Evolutionary conservation across 2,329 filamentous ascomycete species (phyloP).

Genomic region (Aureobasidium vineae): DNA sequence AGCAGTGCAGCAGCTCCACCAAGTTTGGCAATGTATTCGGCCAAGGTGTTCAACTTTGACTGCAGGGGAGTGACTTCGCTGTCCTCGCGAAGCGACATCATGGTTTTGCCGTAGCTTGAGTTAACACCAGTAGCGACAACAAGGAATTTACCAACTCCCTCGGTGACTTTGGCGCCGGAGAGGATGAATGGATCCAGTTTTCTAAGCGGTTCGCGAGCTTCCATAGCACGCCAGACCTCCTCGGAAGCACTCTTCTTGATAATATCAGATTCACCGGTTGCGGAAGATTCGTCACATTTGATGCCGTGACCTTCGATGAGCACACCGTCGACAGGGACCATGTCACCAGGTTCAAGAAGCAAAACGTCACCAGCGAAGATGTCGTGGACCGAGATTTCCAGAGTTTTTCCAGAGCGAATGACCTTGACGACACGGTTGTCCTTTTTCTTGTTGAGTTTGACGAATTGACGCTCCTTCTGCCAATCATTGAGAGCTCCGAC

Average conservation of each 20-base stretch:
- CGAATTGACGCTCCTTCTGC: slow-evolving; percentile 78
- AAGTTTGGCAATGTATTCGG: slow-evolving; percentile 76
- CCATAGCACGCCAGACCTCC: slow-evolving; percentile 64
- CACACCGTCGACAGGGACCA: slow-evolving; percentile 70
- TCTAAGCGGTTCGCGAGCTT: slow-evolving; percentile 59
- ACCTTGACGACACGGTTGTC: slow-evolving; percentile 72
- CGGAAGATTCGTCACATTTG: slow-evolving; percentile 71
- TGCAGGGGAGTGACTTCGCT: slow-evolving; percentile 76
- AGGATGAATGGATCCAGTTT: slow-evolving; percentile 84
- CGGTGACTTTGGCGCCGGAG: slow-evolving; percentile 75
- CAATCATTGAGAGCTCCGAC: slow-evolving; percentile 79
- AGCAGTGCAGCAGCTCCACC: slow-evolving; percentile 74
- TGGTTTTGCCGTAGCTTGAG: slow-evolving; percentile 72
- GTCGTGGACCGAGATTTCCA: slow-evolving; percentile 68
- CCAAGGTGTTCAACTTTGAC: slow-evolving; percentile 71
- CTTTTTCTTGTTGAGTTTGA: slow-evolving; percentile 77
- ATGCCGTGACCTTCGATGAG: slow-evolving; percentile 66
- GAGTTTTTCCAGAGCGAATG: slow-evolving; percentile 68
- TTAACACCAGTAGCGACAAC: slow-evolving; percentile 72
- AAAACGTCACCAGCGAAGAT: slow-evolving; percentile 72
- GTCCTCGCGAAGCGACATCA: slow-evolving; percentile 75
- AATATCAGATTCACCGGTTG: slow-evolving; percentile 72
- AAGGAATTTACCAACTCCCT: slow-evolving; percentile 72
- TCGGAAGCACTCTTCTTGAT: slow-evolving; percentile 65
- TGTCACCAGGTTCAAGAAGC: slow-evolving; percentile 69